Evolutionary conservation across 495 filamentous ascomycete genomes (phyloP).

Genomic region (Cenococcum geophilum): DNA sequence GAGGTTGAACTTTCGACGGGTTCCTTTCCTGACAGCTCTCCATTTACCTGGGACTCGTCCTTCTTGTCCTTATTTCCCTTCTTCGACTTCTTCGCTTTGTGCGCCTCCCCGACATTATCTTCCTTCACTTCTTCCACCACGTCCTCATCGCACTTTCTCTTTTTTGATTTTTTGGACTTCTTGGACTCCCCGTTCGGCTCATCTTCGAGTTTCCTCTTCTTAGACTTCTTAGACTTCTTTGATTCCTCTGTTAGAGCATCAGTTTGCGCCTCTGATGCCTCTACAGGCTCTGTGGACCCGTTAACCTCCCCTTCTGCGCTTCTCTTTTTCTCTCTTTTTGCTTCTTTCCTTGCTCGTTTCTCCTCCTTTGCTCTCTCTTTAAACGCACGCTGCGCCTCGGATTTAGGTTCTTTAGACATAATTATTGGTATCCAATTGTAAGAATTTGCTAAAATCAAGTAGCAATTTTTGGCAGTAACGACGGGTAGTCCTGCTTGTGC

Average conservation of each 20-base stretch:
- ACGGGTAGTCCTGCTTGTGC: too few relatives aligned
- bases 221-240: conserved; percentile 25
- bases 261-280: neutral
- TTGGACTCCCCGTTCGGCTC: conserved; percentile 24
- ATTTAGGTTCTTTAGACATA: conserved; percentile 14
- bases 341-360: conserved; percentile 9
- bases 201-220: conserved; percentile 29
- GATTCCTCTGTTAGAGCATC: neutral
- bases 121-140: conserved; percentile 12
- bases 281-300: neutral
- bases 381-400: neutral
- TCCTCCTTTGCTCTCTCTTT: conserved; percentile 4
- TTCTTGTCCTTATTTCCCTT: conserved; percentile 14
- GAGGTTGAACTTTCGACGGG: neutral
- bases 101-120: conserved; percentile 5
- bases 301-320: neutral
- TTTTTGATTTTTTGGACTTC: conserved; percentile 8
- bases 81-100: conserved; percentile 21
- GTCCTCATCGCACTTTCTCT: conserved; percentile 11
- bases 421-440: neutral
- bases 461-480: too few relatives aligned
- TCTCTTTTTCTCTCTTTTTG: conserved; percentile 5
- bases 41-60: neutral
- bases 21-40: neutral
- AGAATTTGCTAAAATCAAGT: neutral